Evolutionary conservation across 352 stramenopile species (phyloP).

Genomic region (Phytophthora foliorum): DNA sequence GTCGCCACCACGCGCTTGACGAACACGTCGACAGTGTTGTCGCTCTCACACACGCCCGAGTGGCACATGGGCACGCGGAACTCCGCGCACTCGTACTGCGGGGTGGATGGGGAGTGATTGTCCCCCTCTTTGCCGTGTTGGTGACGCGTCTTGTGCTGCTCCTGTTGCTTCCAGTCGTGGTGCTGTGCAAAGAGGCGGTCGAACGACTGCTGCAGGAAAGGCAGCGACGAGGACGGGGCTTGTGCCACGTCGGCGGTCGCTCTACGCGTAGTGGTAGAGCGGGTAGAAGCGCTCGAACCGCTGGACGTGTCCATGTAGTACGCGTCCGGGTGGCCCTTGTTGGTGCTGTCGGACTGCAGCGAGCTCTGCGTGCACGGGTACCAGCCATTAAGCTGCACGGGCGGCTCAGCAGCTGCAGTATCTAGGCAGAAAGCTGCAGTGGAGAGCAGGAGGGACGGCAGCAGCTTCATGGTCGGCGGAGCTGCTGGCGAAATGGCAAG

Average conservation of each 20-base stretch:
- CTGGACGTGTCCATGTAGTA: slow-evolving; percentile 53
- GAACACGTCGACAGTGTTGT: slow-evolving; percentile 64
- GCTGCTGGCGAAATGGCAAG: slow-evolving; percentile 21
- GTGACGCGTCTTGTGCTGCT: slow-evolving; percentile 1
- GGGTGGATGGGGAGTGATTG: background rate
- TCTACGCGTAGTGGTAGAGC: slow-evolving; percentile 12
- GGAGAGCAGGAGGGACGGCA: slow-evolving; percentile 5
- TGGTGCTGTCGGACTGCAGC: slow-evolving; percentile 20
- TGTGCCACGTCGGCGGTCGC: slow-evolving; percentile 15
- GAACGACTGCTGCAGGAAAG: slow-evolving; percentile 54
- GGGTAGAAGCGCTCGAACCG: background rate
- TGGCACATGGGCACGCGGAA: slow-evolving; percentile 81
- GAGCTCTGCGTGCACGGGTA: slow-evolving; percentile 58
- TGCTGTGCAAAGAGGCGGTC: slow-evolving; percentile 43
- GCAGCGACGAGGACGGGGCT: slow-evolving; percentile 16
- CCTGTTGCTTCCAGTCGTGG: slow-evolving; percentile 33
- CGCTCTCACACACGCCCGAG: slow-evolving; percentile 66
- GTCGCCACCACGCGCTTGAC: slow-evolving; percentile 61
- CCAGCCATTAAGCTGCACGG: slow-evolving; percentile 67
- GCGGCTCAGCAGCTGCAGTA: slow-evolving; percentile 23
- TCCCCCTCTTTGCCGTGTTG: slow-evolving; percentile 17
- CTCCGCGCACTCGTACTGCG: slow-evolving; percentile 68
- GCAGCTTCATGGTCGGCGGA: slow-evolving; percentile 17
- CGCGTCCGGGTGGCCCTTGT: slow-evolving; percentile 43
- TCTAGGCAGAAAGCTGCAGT: slow-evolving; percentile 1